Conservation (phyloP, 257 asterid genomes). For the Paulownia fortunei region DNA sequence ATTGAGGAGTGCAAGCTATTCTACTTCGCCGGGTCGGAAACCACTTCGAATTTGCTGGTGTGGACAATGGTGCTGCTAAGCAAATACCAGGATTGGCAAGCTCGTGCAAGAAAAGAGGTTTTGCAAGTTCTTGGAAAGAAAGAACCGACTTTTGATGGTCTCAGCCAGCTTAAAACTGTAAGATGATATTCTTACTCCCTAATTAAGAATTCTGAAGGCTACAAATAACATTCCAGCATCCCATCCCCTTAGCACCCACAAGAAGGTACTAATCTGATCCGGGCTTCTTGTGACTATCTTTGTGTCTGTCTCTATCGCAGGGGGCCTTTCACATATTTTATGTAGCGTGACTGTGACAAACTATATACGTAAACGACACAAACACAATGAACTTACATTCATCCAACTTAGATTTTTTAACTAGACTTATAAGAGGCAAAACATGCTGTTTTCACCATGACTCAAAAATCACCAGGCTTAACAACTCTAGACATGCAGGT, state of each 20-base stretch:
- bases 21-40: slow-evolving; percentile 47
- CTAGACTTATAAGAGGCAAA: no score
- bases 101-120: slow-evolving; percentile 42
- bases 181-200: not conserved
- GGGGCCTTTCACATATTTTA: not conserved
- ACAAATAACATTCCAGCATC: not conserved
- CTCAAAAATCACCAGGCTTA: no score
- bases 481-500: not conserved
- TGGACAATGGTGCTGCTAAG: slow-evolving; percentile 48
- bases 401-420: no score
- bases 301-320: no score
- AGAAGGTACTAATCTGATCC: no score
- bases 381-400: no score
- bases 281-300: no score
- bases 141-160: slow-evolving; percentile 34
- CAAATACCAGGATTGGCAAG: slow-evolving; percentile 49
- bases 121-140: slow-evolving; percentile 29
- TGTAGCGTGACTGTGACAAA: not conserved
- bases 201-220: not conserved
- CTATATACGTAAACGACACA: no score
- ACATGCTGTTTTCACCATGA: not conserved
- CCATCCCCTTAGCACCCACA: no score
- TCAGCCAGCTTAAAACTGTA: slow-evolving; percentile 48
- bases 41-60: slow-evolving; percentile 40
- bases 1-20: slow-evolving; percentile 49